Conservation (phyloP, 306 rosid genomes). For the Acacia crassicarpa region DNA sequence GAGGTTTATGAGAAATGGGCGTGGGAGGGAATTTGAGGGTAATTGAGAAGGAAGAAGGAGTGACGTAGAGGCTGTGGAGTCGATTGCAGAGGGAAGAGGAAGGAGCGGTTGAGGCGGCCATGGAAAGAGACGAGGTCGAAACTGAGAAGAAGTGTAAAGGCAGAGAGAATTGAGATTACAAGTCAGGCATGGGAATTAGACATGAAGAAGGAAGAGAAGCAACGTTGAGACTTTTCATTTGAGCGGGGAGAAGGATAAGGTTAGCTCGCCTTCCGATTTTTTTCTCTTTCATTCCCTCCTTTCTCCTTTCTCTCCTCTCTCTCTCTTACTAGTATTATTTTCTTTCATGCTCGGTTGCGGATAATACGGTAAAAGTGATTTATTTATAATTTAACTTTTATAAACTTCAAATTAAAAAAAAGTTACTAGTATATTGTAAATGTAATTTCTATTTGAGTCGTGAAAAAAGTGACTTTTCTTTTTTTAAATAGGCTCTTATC, state of each 20-base stretch:
- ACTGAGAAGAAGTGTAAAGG: constrained; percentile 13
- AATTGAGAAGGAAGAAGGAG: constrained; percentile 47
- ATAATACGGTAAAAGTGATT: too few species aligned
- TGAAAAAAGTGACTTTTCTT: too few species aligned
- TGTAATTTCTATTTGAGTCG: too few species aligned
- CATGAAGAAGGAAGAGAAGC: background rate
- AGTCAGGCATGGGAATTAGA: background rate
- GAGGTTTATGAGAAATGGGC: constrained; percentile 47
- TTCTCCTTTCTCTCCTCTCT: too few species aligned
- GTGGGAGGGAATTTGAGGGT: constrained; percentile 44
- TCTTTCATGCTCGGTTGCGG: too few species aligned
- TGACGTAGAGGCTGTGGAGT: constrained; percentile 47
- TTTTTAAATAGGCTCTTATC: too few species aligned
- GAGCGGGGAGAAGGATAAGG: constrained; percentile 38
- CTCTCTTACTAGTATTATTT: too few species aligned
- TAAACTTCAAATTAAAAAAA: too few species aligned
- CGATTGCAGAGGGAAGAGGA: constrained; percentile 60
- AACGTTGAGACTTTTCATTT: constrained; percentile 8
- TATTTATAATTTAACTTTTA: too few species aligned
- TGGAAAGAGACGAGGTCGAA: constrained; percentile 32
- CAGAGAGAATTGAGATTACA: background rate
- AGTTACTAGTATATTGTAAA: too few species aligned
- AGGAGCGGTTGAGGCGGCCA: constrained; percentile 56
- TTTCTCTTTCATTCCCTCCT: background rate
- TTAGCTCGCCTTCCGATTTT: constrained; percentile 22